Evolutionary conservation across 768 basidiomycete genomes (phyloP), one percentile per base, ranked within the genome.

Genomic region (Mycena maculata): DNA sequence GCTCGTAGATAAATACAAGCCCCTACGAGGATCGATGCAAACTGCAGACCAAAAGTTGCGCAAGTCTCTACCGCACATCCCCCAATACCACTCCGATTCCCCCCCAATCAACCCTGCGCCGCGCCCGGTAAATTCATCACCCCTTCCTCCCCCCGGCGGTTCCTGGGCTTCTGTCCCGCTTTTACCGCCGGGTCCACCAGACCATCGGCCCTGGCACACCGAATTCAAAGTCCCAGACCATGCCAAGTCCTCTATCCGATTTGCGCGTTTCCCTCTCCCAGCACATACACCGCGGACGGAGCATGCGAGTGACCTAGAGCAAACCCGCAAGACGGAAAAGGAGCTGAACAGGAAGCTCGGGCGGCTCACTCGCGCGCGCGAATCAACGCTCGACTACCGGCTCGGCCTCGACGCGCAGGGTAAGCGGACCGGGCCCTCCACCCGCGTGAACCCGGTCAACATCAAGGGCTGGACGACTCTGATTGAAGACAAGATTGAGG

Each of bases 1-100:
- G 92, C 84, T 95, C 7, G 84, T 94, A 36, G 94, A 95, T 81
- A 92, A 93, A 75, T 90, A 95, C 81, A 94, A 92, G 77, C 93
- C 94, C 1, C 77, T 94, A 36, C 84, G 92, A n/a, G 89, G 87
- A 11, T 75, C 79, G 13, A 84, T 92, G 45, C 77, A 81, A 66
- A 83, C 85, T 1, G 90, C 91, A 8, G 91, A 93, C 55, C 81
- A 92, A 74, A 92, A 89, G 75, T 70, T 92, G 56, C 89, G 84
- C 75, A 78, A 82, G 47, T 76, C 80, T 1, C 84, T 83, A 1
- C 86, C 86, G 6, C 79, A 73, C 38, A 72, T 87, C 47, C 74
- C 69, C 69, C 70, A 48, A 68, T 61, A 59, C 48, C 72, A 50
- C 27, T 48, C 55, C 9, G 66, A 67, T 71, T 69, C 67, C 73